phyloP scores from a whole-genome alignment of 495 filamentous ascomycete species.

The Penicillium salamii region DNA sequence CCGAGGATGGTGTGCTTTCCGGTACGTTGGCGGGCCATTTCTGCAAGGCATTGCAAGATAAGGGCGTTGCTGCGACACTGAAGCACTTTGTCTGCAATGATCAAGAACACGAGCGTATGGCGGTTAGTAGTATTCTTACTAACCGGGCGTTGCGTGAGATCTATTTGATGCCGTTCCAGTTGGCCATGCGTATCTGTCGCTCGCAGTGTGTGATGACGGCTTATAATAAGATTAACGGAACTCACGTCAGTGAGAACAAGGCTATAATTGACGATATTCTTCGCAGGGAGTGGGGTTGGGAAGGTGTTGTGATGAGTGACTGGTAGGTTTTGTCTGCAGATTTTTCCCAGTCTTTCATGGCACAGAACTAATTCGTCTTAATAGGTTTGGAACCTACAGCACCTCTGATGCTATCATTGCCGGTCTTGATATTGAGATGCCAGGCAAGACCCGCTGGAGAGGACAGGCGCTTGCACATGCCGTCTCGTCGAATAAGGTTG shows the following conservation, averaged over 20 bases:
- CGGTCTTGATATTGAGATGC: constrained; percentile 75
- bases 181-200: constrained; percentile 62
- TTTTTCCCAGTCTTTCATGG: too few relatives aligned
- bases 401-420: constrained; percentile 65
- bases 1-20: constrained; percentile 72
- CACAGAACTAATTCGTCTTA: too few relatives aligned
- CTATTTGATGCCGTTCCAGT: constrained; percentile 71
- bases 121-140: constrained; percentile 63
- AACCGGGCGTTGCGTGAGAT: constrained; percentile 74
- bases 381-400: constrained; percentile 61
- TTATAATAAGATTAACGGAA: constrained; percentile 74
- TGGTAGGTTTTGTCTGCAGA: constrained; percentile 60
- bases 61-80: constrained; percentile 66
- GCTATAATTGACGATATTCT: constrained; percentile 61
- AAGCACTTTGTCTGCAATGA: constrained; percentile 88
- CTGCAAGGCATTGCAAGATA: constrained; percentile 67
- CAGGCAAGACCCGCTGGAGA: constrained; percentile 64
- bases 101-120: constrained; percentile 69
- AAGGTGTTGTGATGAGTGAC: constrained; percentile 69
- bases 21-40: constrained; percentile 65
- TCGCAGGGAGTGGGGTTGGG: constrained; percentile 68
- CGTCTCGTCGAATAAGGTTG: constrained; percentile 57
- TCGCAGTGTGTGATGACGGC: constrained; percentile 71
- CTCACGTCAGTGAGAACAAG: constrained; percentile 65
- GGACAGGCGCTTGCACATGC: constrained; percentile 59